Conservation (phyloP, 768 basidiomycete genomes). For the Rhodosporidiobolus sp. region DNA sequence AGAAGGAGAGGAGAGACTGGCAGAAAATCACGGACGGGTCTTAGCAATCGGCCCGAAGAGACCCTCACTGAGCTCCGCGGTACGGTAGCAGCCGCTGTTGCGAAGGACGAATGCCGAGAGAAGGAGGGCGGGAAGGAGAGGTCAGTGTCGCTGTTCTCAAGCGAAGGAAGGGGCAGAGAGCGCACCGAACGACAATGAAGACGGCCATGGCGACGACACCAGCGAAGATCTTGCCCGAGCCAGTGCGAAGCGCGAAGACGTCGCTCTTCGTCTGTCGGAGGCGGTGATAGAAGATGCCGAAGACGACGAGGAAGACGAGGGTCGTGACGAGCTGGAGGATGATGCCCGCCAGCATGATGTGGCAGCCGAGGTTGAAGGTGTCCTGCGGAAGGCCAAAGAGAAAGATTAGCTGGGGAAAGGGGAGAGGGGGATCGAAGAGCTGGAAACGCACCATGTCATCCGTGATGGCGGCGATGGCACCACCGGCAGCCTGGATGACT, state of each 20-base stretch:
- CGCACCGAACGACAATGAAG: slow-evolving; percentile 13
- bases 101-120: too few relatives aligned
- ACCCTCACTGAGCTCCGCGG: slow-evolving; percentile 14
- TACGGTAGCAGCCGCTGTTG: slow-evolving; percentile 19
- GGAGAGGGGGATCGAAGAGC: too few relatives aligned
- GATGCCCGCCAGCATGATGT: slow-evolving; percentile 28
- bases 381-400: too few relatives aligned
- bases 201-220: neutral
- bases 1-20: too few relatives aligned
- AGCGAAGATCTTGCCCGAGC: slow-evolving; percentile 1
- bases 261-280: neutral
- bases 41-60: neutral
- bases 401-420: too few relatives aligned
- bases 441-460: too few relatives aligned
- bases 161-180: too few relatives aligned
- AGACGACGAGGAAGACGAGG: neutral
- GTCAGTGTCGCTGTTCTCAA: too few relatives aligned
- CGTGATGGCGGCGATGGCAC: too few relatives aligned
- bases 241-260: neutral
- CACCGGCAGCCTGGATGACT: too few relatives aligned
- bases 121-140: too few relatives aligned
- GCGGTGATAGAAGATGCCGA: neutral
- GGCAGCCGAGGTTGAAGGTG: slow-evolving; percentile 9
- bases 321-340: slow-evolving; percentile 17
- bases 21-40: neutral